phyloP scores from a whole-genome alignment of 2,329 filamentous ascomycete genomes.

The Exophiala sideris region DNA sequence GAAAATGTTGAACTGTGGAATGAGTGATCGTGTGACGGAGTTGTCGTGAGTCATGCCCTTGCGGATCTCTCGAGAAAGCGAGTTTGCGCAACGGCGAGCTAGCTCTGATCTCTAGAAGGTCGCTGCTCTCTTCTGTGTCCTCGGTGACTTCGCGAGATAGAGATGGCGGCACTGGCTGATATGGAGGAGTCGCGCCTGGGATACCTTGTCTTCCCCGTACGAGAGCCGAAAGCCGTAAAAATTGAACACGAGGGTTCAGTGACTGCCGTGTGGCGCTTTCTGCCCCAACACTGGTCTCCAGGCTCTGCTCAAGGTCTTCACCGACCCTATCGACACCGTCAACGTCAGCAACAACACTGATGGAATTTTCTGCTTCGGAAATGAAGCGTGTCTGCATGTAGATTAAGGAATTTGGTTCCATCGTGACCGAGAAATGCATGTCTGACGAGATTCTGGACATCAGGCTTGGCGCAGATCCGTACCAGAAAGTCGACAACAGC shows the following conservation, averaged over 20 bases:
- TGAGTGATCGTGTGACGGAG: slow-evolving; percentile 1
- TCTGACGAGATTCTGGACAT: slow-evolving; percentile 15
- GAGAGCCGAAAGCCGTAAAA: slow-evolving; percentile 23
- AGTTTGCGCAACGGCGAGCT: slow-evolving; percentile 27
- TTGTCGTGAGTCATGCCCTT: slow-evolving; percentile 21
- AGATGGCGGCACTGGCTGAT: slow-evolving; percentile 24
- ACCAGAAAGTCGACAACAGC: background rate
- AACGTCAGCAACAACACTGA: slow-evolving; percentile 25
- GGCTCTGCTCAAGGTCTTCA: slow-evolving; percentile 18
- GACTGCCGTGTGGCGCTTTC: slow-evolving; percentile 9
- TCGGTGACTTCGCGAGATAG: slow-evolving; percentile 13
- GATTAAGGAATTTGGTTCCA: slow-evolving; percentile 16
- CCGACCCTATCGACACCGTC: slow-evolving; percentile 18
- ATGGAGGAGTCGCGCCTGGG: slow-evolving; percentile 26
- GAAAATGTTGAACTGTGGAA: background rate
- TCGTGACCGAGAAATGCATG: slow-evolving; percentile 10
- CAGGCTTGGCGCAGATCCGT: slow-evolving; percentile 16
- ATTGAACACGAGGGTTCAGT: slow-evolving; percentile 24
- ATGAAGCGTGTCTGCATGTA: slow-evolving; percentile 24
- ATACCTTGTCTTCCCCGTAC: slow-evolving; percentile 18
- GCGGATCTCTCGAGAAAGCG: slow-evolving; percentile 17
- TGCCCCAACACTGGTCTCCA: slow-evolving; percentile 16
- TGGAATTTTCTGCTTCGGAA: slow-evolving; percentile 16
- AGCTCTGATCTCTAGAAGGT: background rate
- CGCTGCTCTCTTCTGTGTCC: slow-evolving; percentile 11